These are phyloP conservation scores for Panus rudis DNA, from an alignment of 768 basidiomycete species.

Conservation along the genomic window DNA sequence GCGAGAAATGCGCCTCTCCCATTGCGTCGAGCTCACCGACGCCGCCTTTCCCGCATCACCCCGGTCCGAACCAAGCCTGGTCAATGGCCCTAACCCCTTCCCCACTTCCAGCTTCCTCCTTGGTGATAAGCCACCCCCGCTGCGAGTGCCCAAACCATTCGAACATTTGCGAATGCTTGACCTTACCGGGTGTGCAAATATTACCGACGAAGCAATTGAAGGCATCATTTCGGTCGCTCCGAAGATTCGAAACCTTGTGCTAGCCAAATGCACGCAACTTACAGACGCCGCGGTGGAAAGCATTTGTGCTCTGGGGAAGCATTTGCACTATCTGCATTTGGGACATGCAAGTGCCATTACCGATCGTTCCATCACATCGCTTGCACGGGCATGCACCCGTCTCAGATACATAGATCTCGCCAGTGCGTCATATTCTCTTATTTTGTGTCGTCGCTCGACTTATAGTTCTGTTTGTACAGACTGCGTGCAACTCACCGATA, in stretches of 20 bases:
- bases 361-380: slow-evolving; percentile 74
- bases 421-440: slow-evolving; percentile 45
- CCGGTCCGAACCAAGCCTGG: slow-evolving; percentile 37
- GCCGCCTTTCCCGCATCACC: slow-evolving; percentile 76
- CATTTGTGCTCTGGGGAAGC: slow-evolving; percentile 83
- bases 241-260: slow-evolving; percentile 42
- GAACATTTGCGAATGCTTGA: slow-evolving; percentile 92
- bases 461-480: slow-evolving; percentile 41
- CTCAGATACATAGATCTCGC: slow-evolving; percentile 95
- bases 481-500: slow-evolving; percentile 82
- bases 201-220: slow-evolving; percentile 76
- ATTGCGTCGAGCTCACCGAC: slow-evolving; percentile 74
- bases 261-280: slow-evolving; percentile 62
- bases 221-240: slow-evolving; percentile 53
- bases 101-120: slow-evolving; percentile 24
- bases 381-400: slow-evolving; percentile 84
- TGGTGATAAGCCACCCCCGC: slow-evolving; percentile 48
- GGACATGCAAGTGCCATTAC: slow-evolving; percentile 89
- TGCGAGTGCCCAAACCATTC: slow-evolving; percentile 56
- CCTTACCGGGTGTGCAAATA: slow-evolving; percentile 70
- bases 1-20: slow-evolving; percentile 85
- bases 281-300: slow-evolving; percentile 79
- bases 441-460: slow-evolving; percentile 8
- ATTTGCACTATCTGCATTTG: slow-evolving; percentile 91
- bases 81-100: slow-evolving; percentile 29